Base-by-base conservation (phyloP, 306 rosid species). In the Morella rubra region DNA sequence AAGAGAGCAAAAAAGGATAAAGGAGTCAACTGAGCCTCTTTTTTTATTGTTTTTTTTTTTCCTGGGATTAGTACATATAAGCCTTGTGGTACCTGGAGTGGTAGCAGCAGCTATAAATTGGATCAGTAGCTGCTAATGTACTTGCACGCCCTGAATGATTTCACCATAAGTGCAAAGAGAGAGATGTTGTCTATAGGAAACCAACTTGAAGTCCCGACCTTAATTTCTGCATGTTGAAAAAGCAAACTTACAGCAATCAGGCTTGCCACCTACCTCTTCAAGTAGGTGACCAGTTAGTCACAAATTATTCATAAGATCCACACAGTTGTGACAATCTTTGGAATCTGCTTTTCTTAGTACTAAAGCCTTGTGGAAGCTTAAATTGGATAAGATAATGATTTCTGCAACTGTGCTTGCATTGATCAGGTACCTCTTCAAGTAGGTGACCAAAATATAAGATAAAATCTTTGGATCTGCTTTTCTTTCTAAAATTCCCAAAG, bases 211-310 rank as follows among this genome's bases (percentile, higher is more conserved):
- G 49, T 65, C 70, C 6, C 16, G 20, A 13, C 13, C 41, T 44
- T 70, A 47, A 1, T 22, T n/a, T 19, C 11, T 58, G 10, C 13
- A 9, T 49, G 11, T 47, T 47, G 66, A 13, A 52, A 27, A 47
- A 64, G 62, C 32, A 73, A 16, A 80, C 96, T 87, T 80, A 92
- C 99, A 79, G 92, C 96, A 81, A 96, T 96, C 37, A 96, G 88
- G 90, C 86, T 72, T 96, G 99, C 99, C 99, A 96, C 89, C 99
- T 87, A 69, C 94, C 98, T n/a, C n/a, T n/a, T n/a, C n/a, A n/a
- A n/a, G n/a, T n/a, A n/a, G n/a, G n/a, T n/a, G n/a, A n/a, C n/a
- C n/a, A n/a, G n/a, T n/a, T n/a, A n/a, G n/a, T n/a, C n/a, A 27
- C 42, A 5, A 37, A 32, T 61, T 61, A 32, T 44, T 5, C 19